These are phyloP conservation scores for Malassezia restricta DNA, from an alignment of 1,284 basidiomycete species.

Conservation along the genomic window DNA sequence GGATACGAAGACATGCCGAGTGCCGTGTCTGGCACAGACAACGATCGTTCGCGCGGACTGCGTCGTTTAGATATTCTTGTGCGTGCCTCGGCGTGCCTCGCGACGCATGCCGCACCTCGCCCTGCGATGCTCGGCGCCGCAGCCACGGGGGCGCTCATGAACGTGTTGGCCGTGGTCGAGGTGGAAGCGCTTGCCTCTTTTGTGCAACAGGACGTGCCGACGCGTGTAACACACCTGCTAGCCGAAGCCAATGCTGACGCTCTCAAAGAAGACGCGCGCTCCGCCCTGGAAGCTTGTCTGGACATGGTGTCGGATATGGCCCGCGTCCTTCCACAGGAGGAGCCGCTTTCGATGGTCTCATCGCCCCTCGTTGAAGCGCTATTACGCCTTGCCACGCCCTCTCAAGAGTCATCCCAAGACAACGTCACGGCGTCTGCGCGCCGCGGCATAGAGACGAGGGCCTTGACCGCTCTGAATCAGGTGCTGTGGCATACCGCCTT, in stretches of 20 bases:
- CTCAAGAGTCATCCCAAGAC: conserved; percentile 9
- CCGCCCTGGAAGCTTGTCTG: neutral
- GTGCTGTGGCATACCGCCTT: conserved; percentile 23
- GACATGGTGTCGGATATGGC: conserved; percentile 36
- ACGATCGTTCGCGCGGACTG: neutral
- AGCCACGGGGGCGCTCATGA: conserved; percentile 20
- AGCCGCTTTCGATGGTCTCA: neutral
- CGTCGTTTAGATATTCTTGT: conserved; percentile 18
- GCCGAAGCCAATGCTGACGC: neutral
- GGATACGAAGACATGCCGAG: neutral
- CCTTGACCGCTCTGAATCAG: conserved; percentile 34
- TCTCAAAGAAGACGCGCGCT: neutral
- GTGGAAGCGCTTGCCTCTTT: conserved; percentile 7
- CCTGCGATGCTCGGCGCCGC: conserved; percentile 27
- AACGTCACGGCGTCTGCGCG: conserved; percentile 1
- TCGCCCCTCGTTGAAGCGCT: conserved; percentile 15
- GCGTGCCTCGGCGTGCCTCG: conserved; percentile 17
- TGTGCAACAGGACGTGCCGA: conserved; percentile 8
- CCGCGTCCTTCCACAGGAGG: conserved; percentile 7
- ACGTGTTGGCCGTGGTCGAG: conserved; percentile 15
- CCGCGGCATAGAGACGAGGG: conserved; percentile 22
- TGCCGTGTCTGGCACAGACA: neutral
- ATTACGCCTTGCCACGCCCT: conserved; percentile 19
- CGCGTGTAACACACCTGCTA: conserved; percentile 1
- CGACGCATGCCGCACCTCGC: neutral